phyloP scores from a whole-genome alignment of 345 rosid genomes.

The Garcia nutans region DNA sequence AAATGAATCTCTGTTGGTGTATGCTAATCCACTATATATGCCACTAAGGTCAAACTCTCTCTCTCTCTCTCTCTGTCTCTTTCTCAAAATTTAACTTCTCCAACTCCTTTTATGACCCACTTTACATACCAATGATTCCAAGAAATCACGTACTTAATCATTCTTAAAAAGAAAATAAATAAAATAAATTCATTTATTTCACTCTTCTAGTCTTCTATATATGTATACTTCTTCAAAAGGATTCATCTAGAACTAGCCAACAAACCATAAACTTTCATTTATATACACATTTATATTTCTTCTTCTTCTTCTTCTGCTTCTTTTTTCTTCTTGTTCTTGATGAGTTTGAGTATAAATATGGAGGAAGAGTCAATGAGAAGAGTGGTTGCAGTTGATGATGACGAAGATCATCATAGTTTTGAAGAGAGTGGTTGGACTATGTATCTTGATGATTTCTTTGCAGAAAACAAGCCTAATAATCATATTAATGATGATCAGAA shows the following conservation, averaged over 20 bases:
- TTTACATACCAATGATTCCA: conserved; percentile 5
- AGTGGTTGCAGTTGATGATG: neutral
- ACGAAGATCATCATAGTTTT: neutral
- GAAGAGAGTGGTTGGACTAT: conserved; percentile 66
- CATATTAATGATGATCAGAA: neutral
- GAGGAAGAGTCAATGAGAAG: conserved; percentile 27
- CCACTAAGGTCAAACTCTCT: conserved; percentile 17
- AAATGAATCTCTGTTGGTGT: conserved; percentile 13
- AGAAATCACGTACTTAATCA: neutral
- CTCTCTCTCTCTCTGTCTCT: neutral
- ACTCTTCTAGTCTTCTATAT: neutral
- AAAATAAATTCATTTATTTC: neutral
- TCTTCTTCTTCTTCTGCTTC: neutral
- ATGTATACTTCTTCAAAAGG: conserved; percentile 12
- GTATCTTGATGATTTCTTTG: conserved; percentile 52
- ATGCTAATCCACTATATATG: neutral
- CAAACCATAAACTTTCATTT: neutral
- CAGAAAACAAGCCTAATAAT: conserved; percentile 10
- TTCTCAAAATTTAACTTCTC: conserved; percentile 17
- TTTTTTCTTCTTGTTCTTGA: neutral
- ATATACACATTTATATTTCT: neutral
- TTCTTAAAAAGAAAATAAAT: neutral
- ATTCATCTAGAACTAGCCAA: conserved; percentile 9
- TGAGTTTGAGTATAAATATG: neutral
- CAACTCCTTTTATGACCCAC: conserved; percentile 21